Evolutionary conservation across 805 yeast species (phyloP).

Genomic region (Suhomyces kilbournensis): DNA sequence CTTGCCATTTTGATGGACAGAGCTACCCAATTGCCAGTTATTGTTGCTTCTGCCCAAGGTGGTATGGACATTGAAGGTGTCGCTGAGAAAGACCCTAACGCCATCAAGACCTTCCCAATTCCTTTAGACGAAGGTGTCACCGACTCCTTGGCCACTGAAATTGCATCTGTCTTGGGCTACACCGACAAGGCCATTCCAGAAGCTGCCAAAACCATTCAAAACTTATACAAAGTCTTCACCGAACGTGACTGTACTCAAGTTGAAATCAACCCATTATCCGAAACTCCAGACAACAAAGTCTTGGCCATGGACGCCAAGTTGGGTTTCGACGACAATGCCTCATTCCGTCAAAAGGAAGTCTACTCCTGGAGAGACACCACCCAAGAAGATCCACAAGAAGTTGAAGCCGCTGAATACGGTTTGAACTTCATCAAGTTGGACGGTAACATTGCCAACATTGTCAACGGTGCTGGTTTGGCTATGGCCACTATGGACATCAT

Average conservation of each 20-base stretch:
- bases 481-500: conserved; percentile 99
- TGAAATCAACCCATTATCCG: conserved; percentile 97
- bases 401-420: conserved; percentile 83
- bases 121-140: conserved; percentile 78
- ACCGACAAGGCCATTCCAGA: conserved; percentile 71
- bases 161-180: conserved; percentile 83
- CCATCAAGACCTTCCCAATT: conserved; percentile 84
- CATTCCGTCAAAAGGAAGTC: conserved; percentile 90
- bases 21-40: conserved; percentile 81
- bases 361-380: conserved; percentile 95
- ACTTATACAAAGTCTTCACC: conserved; percentile 81
- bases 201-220: conserved; percentile 84
- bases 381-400: conserved; percentile 98
- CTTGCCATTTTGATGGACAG: conserved; percentile 94
- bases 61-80: conserved; percentile 99
- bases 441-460: conserved; percentile 98
- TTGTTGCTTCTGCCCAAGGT: conserved; percentile 96
- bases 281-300: conserved; percentile 84
- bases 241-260: conserved; percentile 97
- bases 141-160: conserved; percentile 66
- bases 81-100: conserved; percentile 85
- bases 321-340: conserved; percentile 95
- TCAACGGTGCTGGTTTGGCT: conserved; percentile 99
- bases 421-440: conserved; percentile 96
- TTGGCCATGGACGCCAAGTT: conserved; percentile 99